Evolutionary conservation across 2,329 filamentous ascomycete species (phyloP).

Genomic region (Rhynchosporium graminicola): DNA sequence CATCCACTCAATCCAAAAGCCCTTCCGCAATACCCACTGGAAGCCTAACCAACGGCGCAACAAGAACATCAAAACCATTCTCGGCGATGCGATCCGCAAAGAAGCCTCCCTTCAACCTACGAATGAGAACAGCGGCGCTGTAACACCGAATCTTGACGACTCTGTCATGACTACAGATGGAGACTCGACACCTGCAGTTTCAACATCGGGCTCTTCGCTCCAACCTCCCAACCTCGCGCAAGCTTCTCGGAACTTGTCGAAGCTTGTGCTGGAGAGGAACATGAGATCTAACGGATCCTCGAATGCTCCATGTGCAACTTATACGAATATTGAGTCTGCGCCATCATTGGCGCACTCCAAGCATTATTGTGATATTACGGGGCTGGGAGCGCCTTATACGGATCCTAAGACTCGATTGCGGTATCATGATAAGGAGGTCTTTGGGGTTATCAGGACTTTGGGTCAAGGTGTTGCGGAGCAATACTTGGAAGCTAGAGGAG

Average conservation of each 20-base stretch:
- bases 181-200: conserved; percentile 48
- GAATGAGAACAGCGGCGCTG: conserved; percentile 77
- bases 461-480: conserved; percentile 83
- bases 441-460: conserved; percentile 76
- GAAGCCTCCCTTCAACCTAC: conserved; percentile 87
- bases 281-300: conserved; percentile 48
- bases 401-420: conserved; percentile 93
- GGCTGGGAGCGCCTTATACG: conserved; percentile 84
- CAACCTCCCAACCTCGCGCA: conserved; percentile 75
- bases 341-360: conserved; percentile 82
- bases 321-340: conserved; percentile 95
- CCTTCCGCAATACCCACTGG: conserved; percentile 89
- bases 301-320: conserved; percentile 71
- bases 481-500: conserved; percentile 85
- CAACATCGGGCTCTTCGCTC: conserved; percentile 43
- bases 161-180: conserved; percentile 53
- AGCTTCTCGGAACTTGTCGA: conserved; percentile 81
- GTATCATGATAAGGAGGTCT: conserved; percentile 93
- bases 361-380: conserved; percentile 95
- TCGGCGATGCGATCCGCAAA: conserved; percentile 83
- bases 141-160: conserved; percentile 62
- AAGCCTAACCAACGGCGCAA: conserved; percentile 92
- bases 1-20: conserved; percentile 81
- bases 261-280: conserved; percentile 85
- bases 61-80: conserved; percentile 97